Conservation (phyloP, 2,329 filamentous ascomycete species). For the Penicillium sp. region DNA sequence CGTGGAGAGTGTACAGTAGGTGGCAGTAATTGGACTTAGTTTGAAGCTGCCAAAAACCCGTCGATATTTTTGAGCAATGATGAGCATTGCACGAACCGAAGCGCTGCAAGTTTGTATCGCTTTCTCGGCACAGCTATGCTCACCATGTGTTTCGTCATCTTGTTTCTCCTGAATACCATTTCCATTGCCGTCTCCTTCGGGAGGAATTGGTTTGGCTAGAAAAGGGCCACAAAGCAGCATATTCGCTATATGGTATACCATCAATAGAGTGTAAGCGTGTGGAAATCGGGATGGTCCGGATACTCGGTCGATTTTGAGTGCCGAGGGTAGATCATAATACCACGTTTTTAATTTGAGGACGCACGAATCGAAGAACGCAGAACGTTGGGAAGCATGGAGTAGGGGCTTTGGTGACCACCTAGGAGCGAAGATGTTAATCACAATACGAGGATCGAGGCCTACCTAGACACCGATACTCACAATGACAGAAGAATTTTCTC, state of each 20-base stretch:
- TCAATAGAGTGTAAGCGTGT: conserved; percentile 33
- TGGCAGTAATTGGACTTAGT: conserved; percentile 36
- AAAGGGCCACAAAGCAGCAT: conserved; percentile 36
- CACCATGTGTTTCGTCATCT: no score
- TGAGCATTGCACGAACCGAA: conserved; percentile 25
- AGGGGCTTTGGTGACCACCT: conserved; percentile 35
- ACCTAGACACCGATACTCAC: no score
- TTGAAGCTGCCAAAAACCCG: conserved; percentile 36
- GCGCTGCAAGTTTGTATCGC: conserved; percentile 18
- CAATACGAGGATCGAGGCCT: no score
- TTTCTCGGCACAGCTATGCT: no score
- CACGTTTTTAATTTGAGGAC: conserved; percentile 36
- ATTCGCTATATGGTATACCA: conserved; percentile 36
- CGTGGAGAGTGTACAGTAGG: conserved; percentile 37
- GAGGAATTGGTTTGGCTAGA: conserved; percentile 5
- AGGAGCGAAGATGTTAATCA: neutral
- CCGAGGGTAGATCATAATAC: conserved; percentile 35
- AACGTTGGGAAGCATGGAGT: conserved; percentile 18
- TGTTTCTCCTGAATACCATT: no score
- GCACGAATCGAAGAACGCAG: conserved; percentile 31
- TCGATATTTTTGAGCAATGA: conserved; percentile 32
- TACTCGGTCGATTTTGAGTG: conserved; percentile 29
- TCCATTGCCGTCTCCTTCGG: neutral
- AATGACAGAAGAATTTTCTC: conserved; percentile 33
- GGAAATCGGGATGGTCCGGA: conserved; percentile 23